phyloP scores from a whole-genome alignment of 2,329 filamentous ascomycete genomes.

The Penicillium sp. region DNA sequence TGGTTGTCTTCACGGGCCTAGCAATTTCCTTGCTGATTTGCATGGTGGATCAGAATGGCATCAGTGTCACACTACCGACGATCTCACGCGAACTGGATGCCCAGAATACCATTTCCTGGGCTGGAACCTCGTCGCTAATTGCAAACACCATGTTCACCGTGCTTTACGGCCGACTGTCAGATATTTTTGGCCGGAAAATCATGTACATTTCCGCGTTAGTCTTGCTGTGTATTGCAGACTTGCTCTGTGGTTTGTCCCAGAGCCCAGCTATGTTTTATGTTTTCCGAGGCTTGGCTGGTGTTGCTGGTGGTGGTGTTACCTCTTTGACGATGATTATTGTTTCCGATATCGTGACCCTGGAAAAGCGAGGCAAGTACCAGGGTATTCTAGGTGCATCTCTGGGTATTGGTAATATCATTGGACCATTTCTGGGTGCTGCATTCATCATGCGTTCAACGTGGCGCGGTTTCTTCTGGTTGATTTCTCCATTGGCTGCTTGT shows the following conservation, averaged over 20 bases:
- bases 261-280: conserved; percentile 59
- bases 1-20: conserved; percentile 51
- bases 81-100: conserved; percentile 49
- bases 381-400: conserved; percentile 47
- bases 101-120: conserved; percentile 60
- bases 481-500: conserved; percentile 51
- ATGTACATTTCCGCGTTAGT: conserved; percentile 54
- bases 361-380: conserved; percentile 57
- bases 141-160: conserved; percentile 64
- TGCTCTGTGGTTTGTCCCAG: conserved; percentile 57
- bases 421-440: conserved; percentile 47
- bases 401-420: conserved; percentile 46
- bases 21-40: conserved; percentile 54
- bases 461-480: conserved; percentile 49
- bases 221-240: conserved; percentile 54
- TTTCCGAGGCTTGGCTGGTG: conserved; percentile 58
- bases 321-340: conserved; percentile 62
- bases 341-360: conserved; percentile 57
- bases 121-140: conserved; percentile 67
- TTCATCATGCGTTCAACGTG: conserved; percentile 45
- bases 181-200: conserved; percentile 60
- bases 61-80: conserved; percentile 53
- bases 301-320: conserved; percentile 61
- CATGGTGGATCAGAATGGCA: conserved; percentile 58
- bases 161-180: conserved; percentile 60